Conservation (phyloP, 2,329 filamentous ascomycete species). For the Albophoma yamanashiensis region DNA sequence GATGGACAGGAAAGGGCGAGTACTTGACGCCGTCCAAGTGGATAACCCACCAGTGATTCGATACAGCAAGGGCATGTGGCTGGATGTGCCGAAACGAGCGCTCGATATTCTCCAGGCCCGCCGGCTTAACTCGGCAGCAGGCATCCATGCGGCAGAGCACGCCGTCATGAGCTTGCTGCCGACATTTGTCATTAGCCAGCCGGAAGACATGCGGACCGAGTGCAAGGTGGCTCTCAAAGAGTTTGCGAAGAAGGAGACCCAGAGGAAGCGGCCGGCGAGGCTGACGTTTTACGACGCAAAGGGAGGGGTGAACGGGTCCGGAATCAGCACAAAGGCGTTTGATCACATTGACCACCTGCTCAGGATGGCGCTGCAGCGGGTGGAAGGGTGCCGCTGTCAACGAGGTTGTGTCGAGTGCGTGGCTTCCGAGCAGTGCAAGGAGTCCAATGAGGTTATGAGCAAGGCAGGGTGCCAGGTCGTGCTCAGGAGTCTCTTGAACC, state of each 20-base stretch:
- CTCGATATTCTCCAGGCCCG: constrained; percentile 67
- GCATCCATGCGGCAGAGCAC: constrained; percentile 92
- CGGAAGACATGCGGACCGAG: constrained; percentile 87
- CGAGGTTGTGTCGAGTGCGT: constrained; percentile 88
- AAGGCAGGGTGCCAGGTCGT: constrained; percentile 82
- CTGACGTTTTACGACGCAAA: constrained; percentile 94
- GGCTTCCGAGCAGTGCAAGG: constrained; percentile 71
- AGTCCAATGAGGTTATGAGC: constrained; percentile 86
- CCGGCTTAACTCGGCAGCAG: constrained; percentile 71
- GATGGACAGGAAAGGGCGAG: constrained; percentile 72
- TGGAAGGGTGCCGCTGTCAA: constrained; percentile 65
- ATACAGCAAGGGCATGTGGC: constrained; percentile 85
- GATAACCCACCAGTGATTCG: constrained; percentile 87
- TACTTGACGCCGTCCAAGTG: constrained; percentile 85
- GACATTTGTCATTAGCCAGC: constrained; percentile 81
- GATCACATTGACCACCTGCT: constrained; percentile 80
- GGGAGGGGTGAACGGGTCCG: constrained; percentile 71
- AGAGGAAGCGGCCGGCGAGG: constrained; percentile 73
- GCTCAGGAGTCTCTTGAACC: constrained; percentile 61
- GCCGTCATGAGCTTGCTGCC: constrained; percentile 79
- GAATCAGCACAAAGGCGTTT: constrained; percentile 87
- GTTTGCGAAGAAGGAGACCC: constrained; percentile 58
- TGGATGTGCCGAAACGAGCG: constrained; percentile 73
- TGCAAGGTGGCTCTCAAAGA: constrained; percentile 88
- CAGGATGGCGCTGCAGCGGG: constrained; percentile 61